Conservation (phyloP, 176 grass and related monocot genomes). For the Rhipidocladum racemiflorum region DNA sequence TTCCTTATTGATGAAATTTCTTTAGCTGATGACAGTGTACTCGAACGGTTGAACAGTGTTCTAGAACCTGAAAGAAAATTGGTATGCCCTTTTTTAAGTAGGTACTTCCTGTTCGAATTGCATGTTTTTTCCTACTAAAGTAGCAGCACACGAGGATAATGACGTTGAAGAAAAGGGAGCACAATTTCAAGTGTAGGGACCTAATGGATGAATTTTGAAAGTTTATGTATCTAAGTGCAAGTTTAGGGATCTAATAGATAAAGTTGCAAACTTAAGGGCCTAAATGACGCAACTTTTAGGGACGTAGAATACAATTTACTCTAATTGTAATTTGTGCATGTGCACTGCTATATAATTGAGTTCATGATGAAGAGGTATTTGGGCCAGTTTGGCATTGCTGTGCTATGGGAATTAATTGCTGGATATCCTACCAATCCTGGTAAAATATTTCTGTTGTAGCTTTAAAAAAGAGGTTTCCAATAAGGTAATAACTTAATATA, state of each 20-base stretch:
- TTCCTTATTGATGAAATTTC: slow-evolving; percentile 96
- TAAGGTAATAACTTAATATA: neutral
- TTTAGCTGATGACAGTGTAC: slow-evolving; percentile 93
- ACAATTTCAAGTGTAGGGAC: neutral
- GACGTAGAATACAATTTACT: neutral
- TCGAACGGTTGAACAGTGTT: slow-evolving; percentile 97
- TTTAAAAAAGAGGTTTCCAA: neutral
- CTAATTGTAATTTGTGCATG: slow-evolving; percentile 1
- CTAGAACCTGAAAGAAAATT: slow-evolving; percentile 95
- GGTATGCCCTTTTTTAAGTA: slow-evolving; percentile 44
- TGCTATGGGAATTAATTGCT: neutral
- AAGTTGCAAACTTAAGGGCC: neutral
- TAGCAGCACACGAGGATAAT: neutral
- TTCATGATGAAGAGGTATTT: neutral
- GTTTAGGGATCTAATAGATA: neutral
- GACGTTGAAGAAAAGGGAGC: neutral
- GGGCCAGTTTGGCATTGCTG: neutral
- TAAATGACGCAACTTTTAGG: neutral
- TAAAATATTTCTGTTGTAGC: neutral
- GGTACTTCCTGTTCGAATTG: slow-evolving; percentile 16
- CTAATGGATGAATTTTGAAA: slow-evolving; percentile 4
- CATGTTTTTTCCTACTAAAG: neutral
- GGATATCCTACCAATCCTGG: neutral
- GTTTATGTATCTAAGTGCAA: neutral
- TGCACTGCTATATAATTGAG: neutral